Base-by-base conservation (phyloP, 768 basidiomycete species). In the Calocera cornea region DNA sequence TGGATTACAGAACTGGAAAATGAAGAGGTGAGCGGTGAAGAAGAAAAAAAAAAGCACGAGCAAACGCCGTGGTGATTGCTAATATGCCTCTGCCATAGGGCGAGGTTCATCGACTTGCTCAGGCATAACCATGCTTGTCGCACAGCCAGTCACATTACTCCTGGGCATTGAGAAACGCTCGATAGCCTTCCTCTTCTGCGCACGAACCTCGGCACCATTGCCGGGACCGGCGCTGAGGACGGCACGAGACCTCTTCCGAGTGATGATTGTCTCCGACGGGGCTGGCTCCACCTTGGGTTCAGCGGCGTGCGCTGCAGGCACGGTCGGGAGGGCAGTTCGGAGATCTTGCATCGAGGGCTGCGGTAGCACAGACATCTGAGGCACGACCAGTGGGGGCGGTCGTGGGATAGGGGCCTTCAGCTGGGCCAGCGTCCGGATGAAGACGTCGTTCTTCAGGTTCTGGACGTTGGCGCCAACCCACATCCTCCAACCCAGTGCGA, bases 401-500 rank as follows among this genome's bases (percentile, higher is more conserved):
- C 19, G 16, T 47, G 44, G 8, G 44, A 7, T 19, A 7, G 44
- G 44, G 44, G 44, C 5, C 24, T 8, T 19, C 3, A 33, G 2
- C 54, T 60, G 54, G 5, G 19, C 2, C 24, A 60, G 54, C 54
- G 54, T 60, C 2, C 54, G 54, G 14, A 27, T 60, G 22, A 60
- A 60, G 2, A 60, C 54, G 54, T 60, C 54, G 54, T 19, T 60
- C 54, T 19, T 60, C 2, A 60, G 31, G 24, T 27, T 29, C 27
- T 60, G 24, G 54, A 60, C 22, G 54, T 60, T 60, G 14, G 54
- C 54, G 11, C 91, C 91, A 41, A 95, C 90, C 91, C 92, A 94
- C 27, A 95, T 84, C n/a, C 90, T 84, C 90, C 91, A 95, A 69
- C 87, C 87, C 22, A 95, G 83, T 10, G 91, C 87, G 74, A 87